Conservation (phyloP, 768 basidiomycete species). For the Hortiboletus flavorubellus region DNA sequence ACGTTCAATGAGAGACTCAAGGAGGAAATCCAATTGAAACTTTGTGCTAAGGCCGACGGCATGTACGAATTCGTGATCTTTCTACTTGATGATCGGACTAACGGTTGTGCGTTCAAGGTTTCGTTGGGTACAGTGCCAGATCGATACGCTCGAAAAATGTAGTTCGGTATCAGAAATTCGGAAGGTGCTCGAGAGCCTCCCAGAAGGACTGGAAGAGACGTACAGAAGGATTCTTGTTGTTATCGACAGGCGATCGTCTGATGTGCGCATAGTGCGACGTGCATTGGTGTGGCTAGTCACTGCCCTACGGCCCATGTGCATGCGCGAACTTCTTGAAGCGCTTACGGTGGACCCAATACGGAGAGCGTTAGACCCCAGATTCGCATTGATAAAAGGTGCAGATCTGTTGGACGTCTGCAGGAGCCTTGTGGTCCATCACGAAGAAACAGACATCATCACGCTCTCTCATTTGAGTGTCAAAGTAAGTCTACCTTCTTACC, state of each 20-base stretch:
- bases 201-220: conserved; percentile 13
- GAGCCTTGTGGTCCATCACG: conserved; percentile 6
- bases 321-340: conserved; percentile 3
- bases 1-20: neutral
- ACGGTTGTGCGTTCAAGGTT: neutral
- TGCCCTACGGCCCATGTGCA: conserved; percentile 1
- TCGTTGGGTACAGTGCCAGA: neutral
- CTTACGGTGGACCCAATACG: neutral
- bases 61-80: conserved; percentile 7
- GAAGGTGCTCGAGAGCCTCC: conserved; percentile 2
- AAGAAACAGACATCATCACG: conserved; percentile 1
- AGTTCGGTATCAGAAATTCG: neutral
- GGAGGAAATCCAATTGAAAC: neutral
- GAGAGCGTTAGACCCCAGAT: neutral
- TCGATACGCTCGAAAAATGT: neutral
- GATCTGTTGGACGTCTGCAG: neutral
- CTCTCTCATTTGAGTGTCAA: conserved; percentile 13
- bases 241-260: neutral
- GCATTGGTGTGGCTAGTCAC: conserved; percentile 7
- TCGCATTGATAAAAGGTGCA: neutral
- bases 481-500: neutral
- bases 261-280: neutral
- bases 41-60: conserved; percentile 11
- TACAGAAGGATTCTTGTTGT: conserved; percentile 12
- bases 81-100: neutral